Evolutionary conservation across 805 yeast species (phyloP), one percentile per base, ranked within the genome.

Genomic region (Ogataea zsoltii): DNA sequence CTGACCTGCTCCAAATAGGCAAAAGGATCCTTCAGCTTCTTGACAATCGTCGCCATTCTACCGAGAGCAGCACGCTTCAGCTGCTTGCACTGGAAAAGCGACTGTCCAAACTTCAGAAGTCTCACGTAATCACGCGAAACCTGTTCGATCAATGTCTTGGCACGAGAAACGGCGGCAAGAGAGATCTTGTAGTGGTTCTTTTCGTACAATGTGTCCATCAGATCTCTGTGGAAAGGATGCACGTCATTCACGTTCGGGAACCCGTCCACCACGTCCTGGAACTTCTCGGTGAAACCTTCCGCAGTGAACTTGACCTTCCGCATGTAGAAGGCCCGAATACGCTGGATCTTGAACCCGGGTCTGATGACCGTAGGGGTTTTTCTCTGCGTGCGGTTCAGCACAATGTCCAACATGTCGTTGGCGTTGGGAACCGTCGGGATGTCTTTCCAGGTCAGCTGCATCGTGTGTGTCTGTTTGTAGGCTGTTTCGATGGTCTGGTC

Each of bases 371-470:
- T 94, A 48, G 99, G 99, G 5, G 99, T 94, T 72, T 94, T 94
- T 73, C 99, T 83, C 74, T 94, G 99, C 1, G 99, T 94, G 65
- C 97, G 80, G 77, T 94, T 94, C 55, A 94, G 85, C 52, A 94
- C 96, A 54, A 94, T 88, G 71, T 94, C 99, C 81, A 94, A 76
- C 77, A 91, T 76, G 71, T 94, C 98, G 68, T 86, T 89, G 61
- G 96, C 74, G 55, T 83, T 83, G 38, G 98, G 95, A 55, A 92
- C 96, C 40, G 96, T 83, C 17, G 98, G 96, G 66, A 92, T 94
- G 69, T 94, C 98, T 72, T 94, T 92, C 98, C 98, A 92, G 38
- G 97, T 85, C 57, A 92, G 81, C 76, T 92, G 98, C 99, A 92
- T 94, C 38, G 54, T 69, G 32, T 31, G 33, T 34, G 28, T 40